Percentiles rank a stretch among this genome's conserved stretches.
These are phyloP conservation scores for Dactylellina cionopaga DNA, from an alignment of 2,329 filamentous ascomycete genomes.

Conservation along the genomic window DNA sequence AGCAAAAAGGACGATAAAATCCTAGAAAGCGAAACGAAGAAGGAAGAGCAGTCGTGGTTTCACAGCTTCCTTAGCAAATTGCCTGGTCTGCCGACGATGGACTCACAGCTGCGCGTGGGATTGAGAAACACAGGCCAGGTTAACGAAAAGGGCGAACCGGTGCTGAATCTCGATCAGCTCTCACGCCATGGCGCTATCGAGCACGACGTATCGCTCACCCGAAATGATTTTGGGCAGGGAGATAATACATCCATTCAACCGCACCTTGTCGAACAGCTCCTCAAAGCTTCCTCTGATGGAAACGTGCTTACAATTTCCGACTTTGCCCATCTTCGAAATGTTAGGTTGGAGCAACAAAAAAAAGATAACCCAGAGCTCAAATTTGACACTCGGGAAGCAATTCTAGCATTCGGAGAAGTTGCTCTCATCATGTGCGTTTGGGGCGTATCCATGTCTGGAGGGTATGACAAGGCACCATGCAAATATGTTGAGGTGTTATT, in stretches of 20 bases:
- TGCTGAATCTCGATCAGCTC: constrained; percentile 58
- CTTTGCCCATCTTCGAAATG: constrained; percentile 44
- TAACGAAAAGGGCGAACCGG: constrained; percentile 40
- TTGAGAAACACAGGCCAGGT: constrained; percentile 49
- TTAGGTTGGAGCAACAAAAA: constrained; percentile 20
- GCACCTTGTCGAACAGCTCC: constrained; percentile 56
- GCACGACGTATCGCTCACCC: constrained; percentile 59
- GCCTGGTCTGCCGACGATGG: constrained; percentile 25
- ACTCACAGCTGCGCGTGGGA: constrained; percentile 20
- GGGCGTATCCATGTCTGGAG: constrained; percentile 21
- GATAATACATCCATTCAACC: constrained; percentile 56
- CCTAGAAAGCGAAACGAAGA: background rate
- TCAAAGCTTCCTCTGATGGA: constrained; percentile 53
- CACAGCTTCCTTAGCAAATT: constrained; percentile 30
- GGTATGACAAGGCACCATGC: constrained; percentile 40
- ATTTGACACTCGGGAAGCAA: constrained; percentile 46
- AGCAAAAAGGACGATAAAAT: background rate
- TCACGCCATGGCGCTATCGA: constrained; percentile 59
- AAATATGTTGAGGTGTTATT: constrained; percentile 50
- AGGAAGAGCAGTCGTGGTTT: constrained; percentile 24
- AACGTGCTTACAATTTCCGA: constrained; percentile 52
- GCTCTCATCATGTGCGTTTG: constrained; percentile 47
- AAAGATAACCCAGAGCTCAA: constrained; percentile 36
- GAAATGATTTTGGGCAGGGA: constrained; percentile 56
- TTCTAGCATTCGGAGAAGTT: constrained; percentile 53